These are phyloP conservation scores for Colletotrichum gigasporum DNA, from an alignment of 2,329 filamentous ascomycete species.

Conservation along the genomic window DNA sequence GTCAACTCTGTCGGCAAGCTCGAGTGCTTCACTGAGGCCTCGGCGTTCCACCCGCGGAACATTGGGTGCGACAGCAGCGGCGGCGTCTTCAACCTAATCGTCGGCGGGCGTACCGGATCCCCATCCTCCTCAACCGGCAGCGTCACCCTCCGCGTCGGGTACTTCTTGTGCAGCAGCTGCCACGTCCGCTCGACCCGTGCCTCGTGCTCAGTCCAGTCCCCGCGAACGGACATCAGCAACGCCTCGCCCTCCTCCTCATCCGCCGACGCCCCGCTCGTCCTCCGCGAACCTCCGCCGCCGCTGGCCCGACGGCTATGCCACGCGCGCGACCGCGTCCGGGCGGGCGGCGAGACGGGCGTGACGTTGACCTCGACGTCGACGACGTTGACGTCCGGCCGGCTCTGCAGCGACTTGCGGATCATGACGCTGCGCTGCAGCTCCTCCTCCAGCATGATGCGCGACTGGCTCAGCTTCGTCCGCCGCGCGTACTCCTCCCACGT, in stretches of 20 bases:
- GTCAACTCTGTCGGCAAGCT: constrained; percentile 25
- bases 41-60: constrained; percentile 24
- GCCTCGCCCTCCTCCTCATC: constrained; percentile 23
- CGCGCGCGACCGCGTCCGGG: constrained; percentile 11
- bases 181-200: constrained; percentile 26
- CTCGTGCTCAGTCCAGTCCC: constrained; percentile 25
- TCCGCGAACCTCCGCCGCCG: background rate
- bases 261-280: background rate
- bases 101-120: constrained; percentile 19
- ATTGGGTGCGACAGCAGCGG: constrained; percentile 28
- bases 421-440: constrained; percentile 19
- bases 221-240: background rate
- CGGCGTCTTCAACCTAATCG: constrained; percentile 25
- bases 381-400: background rate
- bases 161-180: constrained; percentile 28
- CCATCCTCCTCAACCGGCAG: constrained; percentile 17
- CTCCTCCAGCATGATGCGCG: constrained; percentile 18
- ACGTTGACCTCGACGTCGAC: background rate
- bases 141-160: constrained; percentile 21
- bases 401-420: constrained; percentile 25
- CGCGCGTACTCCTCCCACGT: constrained; percentile 21
- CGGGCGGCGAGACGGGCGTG: constrained; percentile 15
- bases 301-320: too few species aligned
- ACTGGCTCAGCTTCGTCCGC: constrained; percentile 14
- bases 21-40: constrained; percentile 2